Conservation (phyloP, 2,329 filamentous ascomycete species). For the Aspergillus awamori region DNA sequence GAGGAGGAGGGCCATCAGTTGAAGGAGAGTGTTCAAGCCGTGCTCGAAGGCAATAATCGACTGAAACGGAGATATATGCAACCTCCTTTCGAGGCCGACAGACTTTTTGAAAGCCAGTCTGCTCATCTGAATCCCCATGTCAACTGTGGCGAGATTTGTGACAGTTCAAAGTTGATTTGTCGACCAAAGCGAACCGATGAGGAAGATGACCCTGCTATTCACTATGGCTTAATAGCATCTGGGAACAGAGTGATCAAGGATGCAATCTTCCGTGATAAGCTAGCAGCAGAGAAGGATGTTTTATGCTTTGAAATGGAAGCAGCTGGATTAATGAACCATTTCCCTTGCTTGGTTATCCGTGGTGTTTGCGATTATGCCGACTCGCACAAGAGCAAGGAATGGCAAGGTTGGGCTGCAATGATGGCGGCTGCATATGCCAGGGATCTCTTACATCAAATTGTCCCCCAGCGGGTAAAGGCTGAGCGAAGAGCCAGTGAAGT, state of each 20-base stretch:
- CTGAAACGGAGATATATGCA: too few relatives aligned
- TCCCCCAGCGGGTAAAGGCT: too few relatives aligned
- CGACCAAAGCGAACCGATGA: too few relatives aligned
- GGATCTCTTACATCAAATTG: background rate
- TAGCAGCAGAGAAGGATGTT: background rate
- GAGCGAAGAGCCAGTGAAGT: too few relatives aligned
- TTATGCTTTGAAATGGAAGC: slow-evolving; percentile 17
- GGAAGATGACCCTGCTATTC: background rate
- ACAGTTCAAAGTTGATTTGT: too few relatives aligned
- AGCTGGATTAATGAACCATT: slow-evolving; percentile 13
- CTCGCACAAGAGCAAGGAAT: slow-evolving; percentile 10
- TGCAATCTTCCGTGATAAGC: background rate
- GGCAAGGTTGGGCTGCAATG: slow-evolving; percentile 3
- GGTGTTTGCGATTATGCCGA: slow-evolving; percentile 25
- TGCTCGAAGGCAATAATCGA: too few relatives aligned
- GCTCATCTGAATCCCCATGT: too few relatives aligned
- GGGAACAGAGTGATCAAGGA: background rate
- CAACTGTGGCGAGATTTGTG: too few relatives aligned
- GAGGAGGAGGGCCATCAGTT: too few relatives aligned
- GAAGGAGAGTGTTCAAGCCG: too few relatives aligned
- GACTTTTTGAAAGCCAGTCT: too few relatives aligned
- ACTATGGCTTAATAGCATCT: background rate
- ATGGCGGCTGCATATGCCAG: slow-evolving; percentile 13
- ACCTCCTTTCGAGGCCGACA: too few relatives aligned
- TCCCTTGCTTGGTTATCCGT: slow-evolving; percentile 20